Percentiles rank a stretch among this genome's conserved stretches.
phyloP scores from a whole-genome alignment of 495 filamentous ascomycete genomes.

The Xylona heveae region DNA sequence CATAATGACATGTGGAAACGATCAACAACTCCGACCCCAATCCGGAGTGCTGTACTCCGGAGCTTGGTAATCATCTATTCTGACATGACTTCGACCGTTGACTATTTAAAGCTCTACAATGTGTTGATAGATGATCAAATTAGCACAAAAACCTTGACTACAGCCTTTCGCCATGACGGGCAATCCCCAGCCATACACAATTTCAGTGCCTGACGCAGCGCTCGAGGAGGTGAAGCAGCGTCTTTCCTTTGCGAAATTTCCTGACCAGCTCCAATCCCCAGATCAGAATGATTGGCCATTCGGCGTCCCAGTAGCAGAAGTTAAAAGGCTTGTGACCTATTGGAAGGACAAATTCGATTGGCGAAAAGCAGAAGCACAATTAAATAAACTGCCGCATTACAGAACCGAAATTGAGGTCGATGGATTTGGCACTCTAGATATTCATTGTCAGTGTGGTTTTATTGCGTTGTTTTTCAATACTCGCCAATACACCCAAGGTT shows the following conservation, averaged over 20 bases:
- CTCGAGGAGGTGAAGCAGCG: not conserved
- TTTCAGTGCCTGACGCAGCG: not conserved
- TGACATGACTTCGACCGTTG: too few species aligned
- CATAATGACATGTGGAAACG: too few species aligned
- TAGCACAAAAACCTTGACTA: too few species aligned
- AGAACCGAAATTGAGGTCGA: conserved; percentile 11
- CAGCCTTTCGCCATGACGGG: too few species aligned
- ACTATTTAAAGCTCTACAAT: too few species aligned
- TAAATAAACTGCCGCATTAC: conserved; percentile 19
- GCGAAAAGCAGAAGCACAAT: conserved; percentile 12
- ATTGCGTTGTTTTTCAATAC: too few species aligned
- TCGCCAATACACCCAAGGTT: too few species aligned
- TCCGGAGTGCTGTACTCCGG: too few species aligned
- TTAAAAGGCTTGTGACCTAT: not conserved
- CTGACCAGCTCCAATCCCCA: not conserved
- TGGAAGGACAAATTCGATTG: conserved; percentile 13
- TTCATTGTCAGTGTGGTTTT: too few species aligned
- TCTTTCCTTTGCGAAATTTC: not conserved
- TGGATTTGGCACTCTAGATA: conserved; percentile 14
- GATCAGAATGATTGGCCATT: not conserved
- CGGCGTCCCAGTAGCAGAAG: not conserved
- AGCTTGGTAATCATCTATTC: too few species aligned
- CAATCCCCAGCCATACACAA: not conserved
- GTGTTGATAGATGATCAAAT: too few species aligned
- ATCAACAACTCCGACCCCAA: too few species aligned